Conservation (phyloP, 768 basidiomycete genomes). For the Fomitopsis serialis region DNA sequence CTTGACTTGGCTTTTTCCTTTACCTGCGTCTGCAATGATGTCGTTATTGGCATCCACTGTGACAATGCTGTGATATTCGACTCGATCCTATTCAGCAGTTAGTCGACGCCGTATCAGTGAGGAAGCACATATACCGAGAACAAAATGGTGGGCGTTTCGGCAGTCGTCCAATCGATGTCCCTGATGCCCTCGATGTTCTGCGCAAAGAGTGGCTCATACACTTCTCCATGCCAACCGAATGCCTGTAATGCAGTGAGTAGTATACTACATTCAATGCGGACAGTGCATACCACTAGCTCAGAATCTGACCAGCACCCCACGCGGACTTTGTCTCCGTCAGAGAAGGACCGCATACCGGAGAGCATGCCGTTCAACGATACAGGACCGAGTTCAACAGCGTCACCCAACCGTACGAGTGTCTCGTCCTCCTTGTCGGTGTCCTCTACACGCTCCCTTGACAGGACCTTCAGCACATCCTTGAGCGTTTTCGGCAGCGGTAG, state of each 20-base stretch:
- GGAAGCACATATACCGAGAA: constrained; percentile 12
- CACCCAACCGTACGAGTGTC: constrained; percentile 28
- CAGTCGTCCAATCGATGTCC: constrained; percentile 13
- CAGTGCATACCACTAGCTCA: constrained; percentile 14
- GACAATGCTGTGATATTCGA: constrained; percentile 11
- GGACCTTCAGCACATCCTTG: constrained; percentile 42
- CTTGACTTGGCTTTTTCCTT: neutral
- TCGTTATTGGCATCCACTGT: constrained; percentile 19
- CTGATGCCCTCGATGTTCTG: constrained; percentile 4
- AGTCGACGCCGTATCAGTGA: neutral
- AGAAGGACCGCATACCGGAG: constrained; percentile 18
- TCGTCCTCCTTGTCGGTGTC: constrained; percentile 15
- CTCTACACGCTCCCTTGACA: constrained; percentile 42
- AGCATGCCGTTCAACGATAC: constrained; percentile 23
- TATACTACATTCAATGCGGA: neutral
- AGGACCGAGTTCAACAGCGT: constrained; percentile 29
- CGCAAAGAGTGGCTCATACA: neutral
- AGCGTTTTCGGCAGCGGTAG: constrained; percentile 61
- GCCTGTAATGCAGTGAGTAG: neutral
- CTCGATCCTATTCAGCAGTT: constrained; percentile 15
- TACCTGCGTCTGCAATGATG: neutral
- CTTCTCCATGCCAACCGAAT: neutral
- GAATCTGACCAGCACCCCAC: constrained; percentile 15
- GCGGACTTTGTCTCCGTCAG: constrained; percentile 34
- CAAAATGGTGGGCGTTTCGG: constrained; percentile 11